Evolutionary conservation across 805 yeast genomes (phyloP).

Genomic region (Crinitomyces ghanaensis): DNA sequence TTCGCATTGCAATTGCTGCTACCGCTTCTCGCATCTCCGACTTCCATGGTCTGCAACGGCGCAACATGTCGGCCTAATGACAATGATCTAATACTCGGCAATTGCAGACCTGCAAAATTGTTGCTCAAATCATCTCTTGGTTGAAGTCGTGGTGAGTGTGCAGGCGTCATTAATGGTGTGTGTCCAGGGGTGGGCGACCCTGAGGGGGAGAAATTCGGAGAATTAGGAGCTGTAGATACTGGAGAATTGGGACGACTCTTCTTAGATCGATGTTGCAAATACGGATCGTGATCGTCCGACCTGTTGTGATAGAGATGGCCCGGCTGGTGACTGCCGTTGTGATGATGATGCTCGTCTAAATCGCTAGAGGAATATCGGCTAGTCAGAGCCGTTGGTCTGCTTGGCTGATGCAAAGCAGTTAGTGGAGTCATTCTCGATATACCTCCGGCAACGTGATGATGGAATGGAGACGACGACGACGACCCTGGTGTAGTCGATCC

Average conservation of each 20-base stretch:
- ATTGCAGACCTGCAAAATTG: constrained; percentile 24
- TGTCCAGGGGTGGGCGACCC: constrained; percentile 31
- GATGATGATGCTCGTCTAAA: no score
- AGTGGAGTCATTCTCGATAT: constrained; percentile 22
- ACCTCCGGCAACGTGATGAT: constrained; percentile 15
- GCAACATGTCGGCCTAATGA: constrained; percentile 15
- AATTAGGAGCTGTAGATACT: constrained; percentile 31
- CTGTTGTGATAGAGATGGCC: no score
- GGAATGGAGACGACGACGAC: constrained; percentile 16
- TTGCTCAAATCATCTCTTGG: constrained; percentile 28
- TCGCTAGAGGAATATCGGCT: no score
- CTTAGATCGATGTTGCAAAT: constrained; percentile 23
- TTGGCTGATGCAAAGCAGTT: constrained; percentile 16
- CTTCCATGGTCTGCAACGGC: constrained; percentile 19
- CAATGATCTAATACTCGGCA: constrained; percentile 29
- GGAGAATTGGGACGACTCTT: constrained; percentile 33
- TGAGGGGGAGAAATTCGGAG: constrained; percentile 29
- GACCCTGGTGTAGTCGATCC: no score
- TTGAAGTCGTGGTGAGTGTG: constrained; percentile 33
- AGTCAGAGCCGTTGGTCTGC: no score
- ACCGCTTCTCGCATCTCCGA: no score
- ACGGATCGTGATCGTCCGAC: constrained; percentile 19
- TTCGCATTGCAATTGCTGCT: no score
- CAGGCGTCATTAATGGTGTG: constrained; percentile 35
- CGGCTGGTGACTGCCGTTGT: constrained; percentile 16